A percentile compares a stretch with the other conserved stretches of the same genome.
Conservation (phyloP, 345 rosid genomes). For the Passiflora organensis region DNA sequence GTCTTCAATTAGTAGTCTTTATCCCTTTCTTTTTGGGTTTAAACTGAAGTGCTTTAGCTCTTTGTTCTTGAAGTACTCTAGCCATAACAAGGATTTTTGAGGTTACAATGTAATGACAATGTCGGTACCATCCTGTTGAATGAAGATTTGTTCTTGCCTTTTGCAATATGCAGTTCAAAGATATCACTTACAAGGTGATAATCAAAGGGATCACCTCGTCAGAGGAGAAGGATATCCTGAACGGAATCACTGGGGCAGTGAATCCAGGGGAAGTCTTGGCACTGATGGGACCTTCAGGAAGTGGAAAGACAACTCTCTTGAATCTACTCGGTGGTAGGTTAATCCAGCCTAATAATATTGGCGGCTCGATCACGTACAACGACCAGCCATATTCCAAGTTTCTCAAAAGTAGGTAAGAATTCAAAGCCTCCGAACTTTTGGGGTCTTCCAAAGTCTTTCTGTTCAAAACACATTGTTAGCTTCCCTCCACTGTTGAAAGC, state of each 20-base stretch:
- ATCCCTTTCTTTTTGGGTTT: no score
- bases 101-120: no score
- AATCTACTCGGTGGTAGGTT: conserved; percentile 79
- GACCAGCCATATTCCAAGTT: conserved; percentile 71
- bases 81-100: no score
- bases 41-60: no score
- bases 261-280: conserved; percentile 92
- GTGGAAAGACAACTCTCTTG: conserved; percentile 89
- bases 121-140: not conserved
- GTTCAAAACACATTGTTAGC: no score
- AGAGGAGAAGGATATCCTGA: conserved; percentile 72
- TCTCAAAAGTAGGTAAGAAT: conserved; percentile 73
- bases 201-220: conserved; percentile 54
- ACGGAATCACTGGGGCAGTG: conserved; percentile 74
- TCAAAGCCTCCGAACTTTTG: no score
- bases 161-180: conserved; percentile 60
- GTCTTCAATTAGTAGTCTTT: no score
- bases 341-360: conserved; percentile 29
- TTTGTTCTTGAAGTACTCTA: no score
- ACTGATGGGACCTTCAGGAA: conserved; percentile 99
- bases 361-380: conserved; percentile 76
- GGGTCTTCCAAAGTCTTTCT: no score
- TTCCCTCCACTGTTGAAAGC: no score
- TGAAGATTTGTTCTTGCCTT: not conserved
- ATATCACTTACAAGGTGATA: conserved; percentile 67